Percentiles rank a stretch among this genome's conserved stretches.
Evolutionary conservation across 305 asterid genomes (phyloP).

Genomic region (Lippia alba): DNA sequence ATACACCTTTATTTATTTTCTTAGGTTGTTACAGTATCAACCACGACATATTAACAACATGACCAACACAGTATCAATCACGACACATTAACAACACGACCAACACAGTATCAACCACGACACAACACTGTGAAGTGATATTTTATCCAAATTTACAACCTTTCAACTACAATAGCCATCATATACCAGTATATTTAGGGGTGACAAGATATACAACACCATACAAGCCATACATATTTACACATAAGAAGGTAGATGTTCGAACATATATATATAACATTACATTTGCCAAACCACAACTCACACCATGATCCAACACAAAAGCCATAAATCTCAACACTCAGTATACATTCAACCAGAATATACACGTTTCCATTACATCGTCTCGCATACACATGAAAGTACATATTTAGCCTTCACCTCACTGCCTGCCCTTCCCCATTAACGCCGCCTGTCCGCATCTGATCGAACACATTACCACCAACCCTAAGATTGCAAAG

Average conservation of each 20-base stretch:
- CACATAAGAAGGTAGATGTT: slow-evolving; percentile 21
- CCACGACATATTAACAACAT: too few species aligned
- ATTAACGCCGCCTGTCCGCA: slow-evolving; percentile 14
- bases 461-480: slow-evolving; percentile 38
- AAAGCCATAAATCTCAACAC: slow-evolving; percentile 18
- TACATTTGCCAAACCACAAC: slow-evolving; percentile 24
- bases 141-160: too few species aligned
- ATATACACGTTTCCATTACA: slow-evolving; percentile 12
- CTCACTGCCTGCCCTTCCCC: slow-evolving; percentile 47
- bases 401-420: slow-evolving; percentile 33
- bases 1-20: too few species aligned
- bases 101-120: too few species aligned
- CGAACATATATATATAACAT: slow-evolving; percentile 12
- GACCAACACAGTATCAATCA: too few species aligned
- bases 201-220: background rate
- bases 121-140: too few species aligned
- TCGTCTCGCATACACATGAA: slow-evolving; percentile 19
- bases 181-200: too few species aligned
- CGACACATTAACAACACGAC: too few species aligned
- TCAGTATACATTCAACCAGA: slow-evolving; percentile 15
- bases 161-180: too few species aligned
- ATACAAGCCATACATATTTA: background rate
- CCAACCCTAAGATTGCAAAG: slow-evolving; percentile 64
- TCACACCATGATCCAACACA: slow-evolving; percentile 25
- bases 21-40: too few species aligned